Percentiles rank a stretch among this genome's conserved stretches.
These are phyloP conservation scores for Populus hybrid DNA, from an alignment of 441 rosid genomes.

Conservation along the genomic window DNA sequence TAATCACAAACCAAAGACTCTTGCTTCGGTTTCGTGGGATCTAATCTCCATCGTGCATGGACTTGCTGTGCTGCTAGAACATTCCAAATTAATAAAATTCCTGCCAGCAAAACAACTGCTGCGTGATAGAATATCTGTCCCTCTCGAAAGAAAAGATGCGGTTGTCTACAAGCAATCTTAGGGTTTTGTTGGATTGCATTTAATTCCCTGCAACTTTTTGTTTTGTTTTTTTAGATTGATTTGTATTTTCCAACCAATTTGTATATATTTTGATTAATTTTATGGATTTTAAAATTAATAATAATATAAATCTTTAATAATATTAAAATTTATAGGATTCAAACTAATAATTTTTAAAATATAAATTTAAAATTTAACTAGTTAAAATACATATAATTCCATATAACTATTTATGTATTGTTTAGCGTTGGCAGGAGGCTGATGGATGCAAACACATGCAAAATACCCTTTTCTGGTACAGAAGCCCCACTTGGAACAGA, in stretches of 20 bases:
- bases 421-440: slow-evolving; percentile 30
- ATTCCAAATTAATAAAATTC: background rate
- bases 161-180: background rate
- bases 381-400: no score
- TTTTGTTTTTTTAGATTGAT: no score
- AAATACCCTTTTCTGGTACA: slow-evolving; percentile 26
- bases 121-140: background rate
- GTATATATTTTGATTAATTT: no score
- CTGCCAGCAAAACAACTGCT: background rate
- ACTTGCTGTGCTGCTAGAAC: background rate
- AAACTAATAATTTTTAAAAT: no score
- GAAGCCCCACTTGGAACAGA: slow-evolving; percentile 30
- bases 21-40: background rate
- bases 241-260: no score
- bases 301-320: no score
- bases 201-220: slow-evolving; percentile 15
- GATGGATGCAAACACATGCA: slow-evolving; percentile 36
- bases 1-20: background rate
- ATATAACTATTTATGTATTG: slow-evolving; percentile 29
- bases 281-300: no score
- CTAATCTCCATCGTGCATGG: no score
- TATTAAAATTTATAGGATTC: no score
- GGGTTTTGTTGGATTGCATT: slow-evolving; percentile 18
- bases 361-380: no score
- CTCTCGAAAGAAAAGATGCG: no score